Evolutionary conservation across 805 yeast genomes (phyloP), one percentile per base, ranked within the genome.

Genomic region (Nakazawaea holstii): DNA sequence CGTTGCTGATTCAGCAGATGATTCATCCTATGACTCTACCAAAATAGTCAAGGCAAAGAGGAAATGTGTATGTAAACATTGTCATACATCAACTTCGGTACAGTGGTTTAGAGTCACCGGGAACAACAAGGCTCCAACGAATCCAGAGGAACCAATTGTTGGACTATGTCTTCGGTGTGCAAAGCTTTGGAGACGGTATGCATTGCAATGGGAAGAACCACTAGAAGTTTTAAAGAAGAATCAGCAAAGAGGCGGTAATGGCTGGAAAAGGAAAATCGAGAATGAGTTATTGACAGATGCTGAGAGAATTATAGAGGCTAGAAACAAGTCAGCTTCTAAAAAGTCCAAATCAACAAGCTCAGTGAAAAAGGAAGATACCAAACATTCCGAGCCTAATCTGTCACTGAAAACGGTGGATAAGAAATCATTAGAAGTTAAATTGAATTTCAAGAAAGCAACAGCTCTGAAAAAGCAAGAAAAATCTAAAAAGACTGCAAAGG

Each of bases 161-260:
- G 97, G 90, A 0, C 67, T 92, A 11, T 92, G 99, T 62, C 66
- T 75, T 28, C 71, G 98, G 46, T 92, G 99, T 68, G 96, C 97
- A 0, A 74, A 86, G 49, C 59, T 94, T 28, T 92, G 98, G 98
- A 74, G 96, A 61, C 69, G 95, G 35, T 92, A 92, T 62, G 97
- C 90, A 0, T 82, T 87, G 0, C 72, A 70, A 8, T 94, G 98
- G 98, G 88, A 83, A 53, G 80, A 79, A 31, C 96, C 96, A 0
- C 55, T 65, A 24, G 89, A 82, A 46, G 80, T 87, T 0, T 64
- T 80, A 38, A 77, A 72, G 59, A 79, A 76, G 49, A 63, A 58
- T 35, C 61, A 55, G 14, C 68, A 65, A 49, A 61, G 66, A 46
- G 65, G 79, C 11, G 74, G 77, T 17, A 73, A 72, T 33, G 77